Evolutionary conservation across 2,329 filamentous ascomycete species (phyloP).

Genomic region (Curvularia lunata): DNA sequence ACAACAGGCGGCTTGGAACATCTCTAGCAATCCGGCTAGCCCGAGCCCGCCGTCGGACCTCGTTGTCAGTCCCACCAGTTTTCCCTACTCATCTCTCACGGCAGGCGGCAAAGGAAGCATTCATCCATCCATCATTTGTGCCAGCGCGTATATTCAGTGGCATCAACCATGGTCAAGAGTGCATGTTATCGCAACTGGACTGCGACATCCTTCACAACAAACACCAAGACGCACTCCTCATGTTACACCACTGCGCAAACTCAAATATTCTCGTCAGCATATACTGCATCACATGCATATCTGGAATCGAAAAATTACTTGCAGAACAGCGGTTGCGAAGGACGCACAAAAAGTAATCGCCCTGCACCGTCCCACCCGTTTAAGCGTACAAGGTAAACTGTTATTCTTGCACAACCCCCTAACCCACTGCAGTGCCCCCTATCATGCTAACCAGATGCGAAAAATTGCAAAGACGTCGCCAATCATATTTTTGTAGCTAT

Average conservation of each 20-base stretch:
- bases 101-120: background rate
- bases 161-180: background rate
- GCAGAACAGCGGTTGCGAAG: background rate
- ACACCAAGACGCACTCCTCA: background rate
- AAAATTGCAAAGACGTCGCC: constrained; percentile 21
- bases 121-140: background rate
- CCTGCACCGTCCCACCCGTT: constrained; percentile 15
- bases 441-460: constrained; percentile 16
- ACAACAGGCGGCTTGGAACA: background rate
- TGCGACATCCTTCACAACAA: background rate
- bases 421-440: constrained; percentile 23
- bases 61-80: background rate
- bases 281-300: background rate
- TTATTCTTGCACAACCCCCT: constrained; percentile 8
- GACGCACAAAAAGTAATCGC: background rate
- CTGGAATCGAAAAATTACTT: background rate
- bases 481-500: constrained; percentile 18
- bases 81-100: background rate
- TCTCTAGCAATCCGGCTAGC: background rate
- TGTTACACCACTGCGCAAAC: background rate
- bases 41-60: background rate
- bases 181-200: background rate
- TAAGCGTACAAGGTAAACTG: constrained; percentile 20
- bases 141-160: background rate
- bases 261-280: background rate